These are phyloP conservation scores for Tylopilus balloui DNA, from an alignment of 768 basidiomycete species.

Conservation along the genomic window DNA sequence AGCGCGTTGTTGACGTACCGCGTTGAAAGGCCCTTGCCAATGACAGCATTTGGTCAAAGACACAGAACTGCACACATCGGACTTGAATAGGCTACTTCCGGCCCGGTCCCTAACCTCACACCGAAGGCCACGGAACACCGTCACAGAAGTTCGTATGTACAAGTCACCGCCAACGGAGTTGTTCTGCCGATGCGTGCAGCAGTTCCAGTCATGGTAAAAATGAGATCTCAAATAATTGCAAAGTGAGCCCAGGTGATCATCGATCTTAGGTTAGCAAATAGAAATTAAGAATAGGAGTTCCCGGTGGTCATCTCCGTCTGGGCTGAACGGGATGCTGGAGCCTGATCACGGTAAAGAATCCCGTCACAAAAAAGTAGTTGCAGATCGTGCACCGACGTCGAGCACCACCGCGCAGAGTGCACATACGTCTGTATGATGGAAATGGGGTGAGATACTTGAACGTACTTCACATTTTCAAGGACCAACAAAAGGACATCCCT, in stretches of 20 bases:
- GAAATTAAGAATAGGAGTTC: constrained; percentile 7
- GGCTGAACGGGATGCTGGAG: constrained; percentile 3
- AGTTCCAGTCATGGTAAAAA: background rate
- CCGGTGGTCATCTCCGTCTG: constrained; percentile 18
- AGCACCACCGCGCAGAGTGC: background rate
- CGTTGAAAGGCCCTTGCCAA: constrained; percentile 6
- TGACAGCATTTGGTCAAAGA: constrained; percentile 18
- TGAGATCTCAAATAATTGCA: background rate
- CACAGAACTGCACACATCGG: background rate
- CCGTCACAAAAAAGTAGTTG: background rate
- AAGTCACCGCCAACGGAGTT: background rate
- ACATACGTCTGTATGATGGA: constrained; percentile 2
- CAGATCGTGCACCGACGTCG: background rate
- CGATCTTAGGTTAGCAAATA: background rate
- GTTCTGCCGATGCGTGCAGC: background rate
- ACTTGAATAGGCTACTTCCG: background rate
- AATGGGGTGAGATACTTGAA: constrained; percentile 10
- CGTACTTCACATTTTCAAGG: constrained; percentile 15
- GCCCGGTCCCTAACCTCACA: background rate
- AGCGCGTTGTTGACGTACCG: constrained; percentile 1
- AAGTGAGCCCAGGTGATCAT: background rate
- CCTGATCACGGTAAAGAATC: background rate
- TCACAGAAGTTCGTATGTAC: constrained; percentile 1
- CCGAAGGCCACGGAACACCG: background rate
- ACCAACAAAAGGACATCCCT: constrained; percentile 11